These are phyloP conservation scores for Leavenworthia alabamica DNA, from an alignment of 345 rosid genomes.

Conservation along the genomic window DNA sequence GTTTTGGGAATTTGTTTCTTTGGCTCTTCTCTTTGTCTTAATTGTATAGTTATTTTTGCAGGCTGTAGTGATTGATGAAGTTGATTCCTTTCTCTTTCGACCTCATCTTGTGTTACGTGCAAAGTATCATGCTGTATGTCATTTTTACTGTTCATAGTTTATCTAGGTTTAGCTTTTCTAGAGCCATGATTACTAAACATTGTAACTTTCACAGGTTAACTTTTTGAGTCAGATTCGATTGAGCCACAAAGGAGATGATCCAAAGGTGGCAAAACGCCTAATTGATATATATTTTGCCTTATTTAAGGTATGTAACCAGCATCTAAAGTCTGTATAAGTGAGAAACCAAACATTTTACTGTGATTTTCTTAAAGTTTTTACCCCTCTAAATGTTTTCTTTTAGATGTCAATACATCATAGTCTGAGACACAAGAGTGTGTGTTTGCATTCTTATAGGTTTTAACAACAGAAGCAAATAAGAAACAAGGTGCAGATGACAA, in stretches of 20 bases:
- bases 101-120: slow-evolving; percentile 82
- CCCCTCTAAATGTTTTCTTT: background rate
- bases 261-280: slow-evolving; percentile 77
- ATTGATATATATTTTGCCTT: slow-evolving; percentile 91
- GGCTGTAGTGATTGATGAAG: slow-evolving; percentile 92
- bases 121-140: slow-evolving; percentile 84
- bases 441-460: slow-evolving; percentile 44
- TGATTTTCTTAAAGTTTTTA: no score
- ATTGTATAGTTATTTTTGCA: slow-evolving; percentile 19
- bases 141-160: background rate
- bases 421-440: slow-evolving; percentile 5
- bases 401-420: no score
- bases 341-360: no score
- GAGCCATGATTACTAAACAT: background rate
- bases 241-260: slow-evolving; percentile 80
- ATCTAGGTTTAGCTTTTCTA: background rate
- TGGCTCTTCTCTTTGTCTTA: slow-evolving; percentile 12
- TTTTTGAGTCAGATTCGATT: slow-evolving; percentile 82
- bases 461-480: slow-evolving; percentile 51
- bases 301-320: slow-evolving; percentile 57
- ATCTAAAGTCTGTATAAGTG: background rate
- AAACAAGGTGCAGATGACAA: slow-evolving; percentile 31
- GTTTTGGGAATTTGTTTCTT: background rate
- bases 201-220: slow-evolving; percentile 56
- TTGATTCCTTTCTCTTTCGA: slow-evolving; percentile 82